phyloP scores from a whole-genome alignment of 441 rosid species.

The Capsella rubella region DNA sequence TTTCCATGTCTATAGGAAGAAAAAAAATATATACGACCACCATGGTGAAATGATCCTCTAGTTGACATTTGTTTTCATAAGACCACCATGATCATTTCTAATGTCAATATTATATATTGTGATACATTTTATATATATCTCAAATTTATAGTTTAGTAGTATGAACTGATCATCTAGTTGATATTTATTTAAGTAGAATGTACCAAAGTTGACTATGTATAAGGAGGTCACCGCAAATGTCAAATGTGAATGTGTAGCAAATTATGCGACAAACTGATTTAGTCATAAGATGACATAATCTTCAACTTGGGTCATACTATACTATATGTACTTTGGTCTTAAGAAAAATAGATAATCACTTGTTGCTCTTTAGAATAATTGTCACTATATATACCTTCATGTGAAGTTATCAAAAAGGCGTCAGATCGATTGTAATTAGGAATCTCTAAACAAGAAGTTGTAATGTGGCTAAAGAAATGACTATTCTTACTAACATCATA shows the following conservation, averaged over 20 bases:
- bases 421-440: neutral
- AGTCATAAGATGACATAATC: constrained; percentile 28
- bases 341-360: neutral
- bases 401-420: neutral
- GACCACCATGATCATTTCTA: too few species aligned
- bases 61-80: too few species aligned
- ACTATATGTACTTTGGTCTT: too few species aligned
- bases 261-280: constrained; percentile 14
- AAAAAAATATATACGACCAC: too few species aligned
- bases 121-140: too few species aligned
- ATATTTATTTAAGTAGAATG: neutral
- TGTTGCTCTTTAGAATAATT: neutral
- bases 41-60: too few species aligned
- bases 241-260: constrained; percentile 15
- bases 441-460: neutral
- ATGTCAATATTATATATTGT: too few species aligned
- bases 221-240: constrained; percentile 4
- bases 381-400: neutral
- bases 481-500: neutral
- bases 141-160: neutral
- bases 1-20: too few species aligned
- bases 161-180: constrained; percentile 17
- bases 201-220: neutral
- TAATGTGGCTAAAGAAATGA: constrained; percentile 20
- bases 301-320: neutral